These are phyloP conservation scores for Fusarium concolor DNA, from an alignment of 2,329 filamentous ascomycete genomes.

Conservation along the genomic window DNA sequence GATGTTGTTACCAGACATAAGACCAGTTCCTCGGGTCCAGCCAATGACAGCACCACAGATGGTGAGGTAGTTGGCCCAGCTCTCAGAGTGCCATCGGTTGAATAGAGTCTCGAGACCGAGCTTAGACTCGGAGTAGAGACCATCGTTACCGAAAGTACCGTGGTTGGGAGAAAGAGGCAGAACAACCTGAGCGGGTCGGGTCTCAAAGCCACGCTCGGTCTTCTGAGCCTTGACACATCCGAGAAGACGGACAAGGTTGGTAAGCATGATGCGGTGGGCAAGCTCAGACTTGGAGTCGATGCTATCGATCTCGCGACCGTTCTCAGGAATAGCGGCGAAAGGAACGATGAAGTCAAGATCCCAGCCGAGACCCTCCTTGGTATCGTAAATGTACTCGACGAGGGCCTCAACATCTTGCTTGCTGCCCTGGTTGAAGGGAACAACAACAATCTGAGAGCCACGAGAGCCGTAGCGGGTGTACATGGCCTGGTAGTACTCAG, in stretches of 20 bases:
- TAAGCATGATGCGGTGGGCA: conserved; percentile 98
- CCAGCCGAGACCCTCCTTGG: conserved; percentile 97
- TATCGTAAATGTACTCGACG: conserved; percentile 94
- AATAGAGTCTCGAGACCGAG: conserved; percentile 96
- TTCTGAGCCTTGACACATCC: conserved; percentile 94
- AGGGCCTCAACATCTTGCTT: conserved; percentile 97
- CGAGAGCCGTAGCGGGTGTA: conserved; percentile 94
- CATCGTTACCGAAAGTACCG: conserved; percentile 97
- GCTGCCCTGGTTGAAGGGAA: conserved; percentile 98
- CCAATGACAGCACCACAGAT: conserved; percentile 98
- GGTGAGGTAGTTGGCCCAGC: conserved; percentile 96
- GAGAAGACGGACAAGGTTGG: conserved; percentile 91
- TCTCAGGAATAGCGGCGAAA: conserved; percentile 97
- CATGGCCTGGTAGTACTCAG: conserved; percentile 99
- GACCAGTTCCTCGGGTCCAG: conserved; percentile 97
- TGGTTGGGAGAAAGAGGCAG: conserved; percentile 97
- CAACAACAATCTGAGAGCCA: conserved; percentile 95
- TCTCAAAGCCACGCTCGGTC: conserved; percentile 87
- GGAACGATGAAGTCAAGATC: conserved; percentile 96
- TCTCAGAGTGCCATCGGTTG: conserved; percentile 98
- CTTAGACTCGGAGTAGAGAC: conserved; percentile 98
- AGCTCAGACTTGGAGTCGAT: conserved; percentile 98
- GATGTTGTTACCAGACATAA: conserved; percentile 98
- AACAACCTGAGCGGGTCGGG: conserved; percentile 95
- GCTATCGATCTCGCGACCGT: conserved; percentile 94